phyloP scores from a whole-genome alignment of 148 eudicot species.

The Persicaria tinctoria region DNA sequence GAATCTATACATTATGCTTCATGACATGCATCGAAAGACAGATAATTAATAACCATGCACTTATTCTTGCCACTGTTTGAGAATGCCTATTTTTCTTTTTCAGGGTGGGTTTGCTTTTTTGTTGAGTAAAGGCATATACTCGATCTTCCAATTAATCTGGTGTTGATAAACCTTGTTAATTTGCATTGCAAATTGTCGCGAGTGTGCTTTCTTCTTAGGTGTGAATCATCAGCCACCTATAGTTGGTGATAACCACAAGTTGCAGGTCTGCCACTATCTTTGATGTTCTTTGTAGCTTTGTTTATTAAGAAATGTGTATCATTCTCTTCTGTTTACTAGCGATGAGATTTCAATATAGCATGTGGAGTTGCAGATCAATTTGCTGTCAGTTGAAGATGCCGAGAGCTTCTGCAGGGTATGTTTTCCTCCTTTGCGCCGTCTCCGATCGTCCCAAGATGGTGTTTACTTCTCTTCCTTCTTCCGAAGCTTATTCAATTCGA shows the following conservation, averaged over 20 bases:
- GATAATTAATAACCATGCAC: not conserved
- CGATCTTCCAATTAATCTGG: not conserved
- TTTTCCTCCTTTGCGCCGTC: too few species aligned
- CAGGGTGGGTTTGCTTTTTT: not conserved
- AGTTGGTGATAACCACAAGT: constrained; percentile 45
- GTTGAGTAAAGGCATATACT: not conserved
- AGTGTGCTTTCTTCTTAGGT: constrained; percentile 87
- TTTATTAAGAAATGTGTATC: not conserved
- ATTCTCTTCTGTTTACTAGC: not conserved
- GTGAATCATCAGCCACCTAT: constrained; percentile 81
- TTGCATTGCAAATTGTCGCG: constrained; percentile 96
- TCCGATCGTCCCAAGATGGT: too few species aligned
- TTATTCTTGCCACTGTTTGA: not conserved
- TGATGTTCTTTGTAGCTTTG: not conserved
- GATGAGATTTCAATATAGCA: too few species aligned
- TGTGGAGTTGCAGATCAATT: too few species aligned
- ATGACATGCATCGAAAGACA: not conserved
- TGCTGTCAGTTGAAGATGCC: too few species aligned
- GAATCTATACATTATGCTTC: not conserved
- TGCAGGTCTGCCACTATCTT: constrained; percentile 36
- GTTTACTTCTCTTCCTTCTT: too few species aligned
- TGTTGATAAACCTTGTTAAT: not conserved
- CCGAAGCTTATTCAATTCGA: too few species aligned
- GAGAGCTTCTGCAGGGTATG: too few species aligned
- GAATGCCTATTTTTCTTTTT: not conserved